These are phyloP conservation scores for Diaporthe citrichinensis DNA, from an alignment of 2,329 filamentous ascomycete genomes.

Conservation along the genomic window DNA sequence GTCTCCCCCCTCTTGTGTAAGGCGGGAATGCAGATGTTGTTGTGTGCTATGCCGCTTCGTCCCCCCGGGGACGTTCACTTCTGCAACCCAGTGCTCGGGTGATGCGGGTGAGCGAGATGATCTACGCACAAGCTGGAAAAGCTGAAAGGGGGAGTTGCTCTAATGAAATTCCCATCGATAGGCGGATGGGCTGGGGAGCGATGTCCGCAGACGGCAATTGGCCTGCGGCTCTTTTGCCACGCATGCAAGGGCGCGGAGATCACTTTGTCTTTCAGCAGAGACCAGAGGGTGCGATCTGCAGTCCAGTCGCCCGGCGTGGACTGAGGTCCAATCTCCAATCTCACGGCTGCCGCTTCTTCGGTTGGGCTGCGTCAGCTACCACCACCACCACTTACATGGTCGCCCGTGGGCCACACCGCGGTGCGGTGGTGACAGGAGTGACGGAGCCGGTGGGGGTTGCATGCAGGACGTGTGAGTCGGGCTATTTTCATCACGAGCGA, in stretches of 20 bases:
- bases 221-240: conserved; percentile 34
- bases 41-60: not conserved
- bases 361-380: conserved; percentile 18
- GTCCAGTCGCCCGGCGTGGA: conserved; percentile 6
- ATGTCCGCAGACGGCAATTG: conserved; percentile 31
- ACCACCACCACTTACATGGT: not conserved
- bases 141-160: not conserved
- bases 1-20: not conserved
- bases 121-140: not conserved
- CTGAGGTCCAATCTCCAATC: conserved; percentile 9
- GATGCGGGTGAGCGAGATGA: not conserved
- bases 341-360: conserved; percentile 14
- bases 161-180: not conserved
- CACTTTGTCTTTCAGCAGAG: conserved; percentile 18
- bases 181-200: not conserved
- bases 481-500: conserved; percentile 5
- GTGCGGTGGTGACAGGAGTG: not conserved
- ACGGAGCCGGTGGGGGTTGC: not conserved
- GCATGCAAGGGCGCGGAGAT: conserved; percentile 26
- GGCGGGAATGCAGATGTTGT: not conserved
- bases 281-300: conserved; percentile 17
- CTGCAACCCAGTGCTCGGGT: not conserved
- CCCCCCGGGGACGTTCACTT: not conserved
- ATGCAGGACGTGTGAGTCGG: not conserved
- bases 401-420: not conserved